Evolutionary conservation across 192 early-diverging fungal genomes (phyloP).

Genomic region (Lobosporangium transversale): DNA sequence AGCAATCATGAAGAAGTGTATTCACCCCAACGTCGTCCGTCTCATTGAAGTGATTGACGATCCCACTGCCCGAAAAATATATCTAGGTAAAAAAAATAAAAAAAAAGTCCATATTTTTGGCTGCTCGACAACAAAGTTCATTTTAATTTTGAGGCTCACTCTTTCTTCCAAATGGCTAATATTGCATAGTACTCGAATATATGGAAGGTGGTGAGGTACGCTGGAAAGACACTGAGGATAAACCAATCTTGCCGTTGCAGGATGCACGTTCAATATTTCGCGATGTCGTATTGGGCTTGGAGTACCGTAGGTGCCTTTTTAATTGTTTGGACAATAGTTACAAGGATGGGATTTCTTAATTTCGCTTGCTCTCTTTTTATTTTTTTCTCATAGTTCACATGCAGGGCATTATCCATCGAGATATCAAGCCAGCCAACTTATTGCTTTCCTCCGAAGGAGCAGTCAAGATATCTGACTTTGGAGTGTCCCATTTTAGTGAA

Average conservation of each 20-base stretch:
- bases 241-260: constrained; percentile 71
- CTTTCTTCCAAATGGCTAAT: not conserved
- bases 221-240: constrained; percentile 78
- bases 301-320: constrained; percentile 77
- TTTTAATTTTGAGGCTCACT: not conserved
- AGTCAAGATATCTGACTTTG: constrained; percentile 99
- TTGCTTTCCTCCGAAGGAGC: constrained; percentile 74
- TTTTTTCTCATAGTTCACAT: constrained; percentile 91
- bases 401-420: constrained; percentile 95
- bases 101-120: not conserved
- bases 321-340: not conserved
- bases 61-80: constrained; percentile 89
- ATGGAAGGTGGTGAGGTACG: constrained; percentile 91
- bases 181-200: constrained; percentile 78
- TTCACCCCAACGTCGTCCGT: constrained; percentile 90
- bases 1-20: constrained; percentile 95
- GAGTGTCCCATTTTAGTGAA: constrained; percentile 87
- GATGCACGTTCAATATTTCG: constrained; percentile 83
- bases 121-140: not conserved
- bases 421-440: constrained; percentile 98
- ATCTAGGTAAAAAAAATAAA: constrained; percentile 76
- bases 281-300: constrained; percentile 89
- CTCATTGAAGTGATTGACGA: constrained; percentile 96
- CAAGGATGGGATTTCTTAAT: not conserved
- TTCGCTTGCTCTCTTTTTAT: no score